Conservation (phyloP, 1,284 basidiomycete species). For the Irpex rosettiformis region DNA sequence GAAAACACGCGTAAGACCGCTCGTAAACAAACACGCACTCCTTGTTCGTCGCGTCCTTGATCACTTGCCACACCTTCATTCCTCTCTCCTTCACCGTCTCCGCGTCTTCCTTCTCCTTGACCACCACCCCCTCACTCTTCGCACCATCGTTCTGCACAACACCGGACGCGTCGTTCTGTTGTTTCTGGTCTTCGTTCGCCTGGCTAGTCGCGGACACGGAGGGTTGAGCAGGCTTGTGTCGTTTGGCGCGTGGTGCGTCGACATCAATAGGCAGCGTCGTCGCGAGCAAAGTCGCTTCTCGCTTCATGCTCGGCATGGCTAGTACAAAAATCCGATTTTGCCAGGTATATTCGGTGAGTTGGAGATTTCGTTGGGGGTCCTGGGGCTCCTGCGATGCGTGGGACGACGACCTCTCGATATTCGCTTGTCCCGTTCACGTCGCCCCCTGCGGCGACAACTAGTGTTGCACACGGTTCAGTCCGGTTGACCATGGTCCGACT, state of each 20-base stretch:
- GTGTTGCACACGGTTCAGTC: too few relatives aligned
- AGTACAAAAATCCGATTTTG: background rate
- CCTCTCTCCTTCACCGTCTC: slow-evolving; percentile 56
- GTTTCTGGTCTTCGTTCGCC: slow-evolving; percentile 18
- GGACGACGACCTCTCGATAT: too few relatives aligned
- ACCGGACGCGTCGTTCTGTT: slow-evolving; percentile 20
- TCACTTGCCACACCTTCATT: slow-evolving; percentile 63
- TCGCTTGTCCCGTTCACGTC: too few relatives aligned
- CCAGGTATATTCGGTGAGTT: background rate
- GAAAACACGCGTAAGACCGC: slow-evolving; percentile 24
- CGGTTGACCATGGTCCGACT: too few relatives aligned
- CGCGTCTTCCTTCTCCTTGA: slow-evolving; percentile 27
- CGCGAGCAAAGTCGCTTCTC: slow-evolving; percentile 51
- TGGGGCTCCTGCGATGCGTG: too few relatives aligned
- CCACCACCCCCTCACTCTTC: slow-evolving; percentile 20
- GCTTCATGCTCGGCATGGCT: slow-evolving; percentile 51
- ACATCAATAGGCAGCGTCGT: slow-evolving; percentile 48
- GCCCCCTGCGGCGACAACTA: too few relatives aligned
- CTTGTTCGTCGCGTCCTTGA: slow-evolving; percentile 78
- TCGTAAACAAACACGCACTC: slow-evolving; percentile 57
- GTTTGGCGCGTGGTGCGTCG: slow-evolving; percentile 64
- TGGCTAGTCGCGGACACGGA: slow-evolving; percentile 21
- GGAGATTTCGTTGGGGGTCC: too few relatives aligned
- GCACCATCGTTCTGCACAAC: slow-evolving; percentile 13
- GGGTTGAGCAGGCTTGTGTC: slow-evolving; percentile 50